phyloP scores from a whole-genome alignment of 371 early-diverging fungal genomes.

The Sporodiniella umbellata region DNA sequence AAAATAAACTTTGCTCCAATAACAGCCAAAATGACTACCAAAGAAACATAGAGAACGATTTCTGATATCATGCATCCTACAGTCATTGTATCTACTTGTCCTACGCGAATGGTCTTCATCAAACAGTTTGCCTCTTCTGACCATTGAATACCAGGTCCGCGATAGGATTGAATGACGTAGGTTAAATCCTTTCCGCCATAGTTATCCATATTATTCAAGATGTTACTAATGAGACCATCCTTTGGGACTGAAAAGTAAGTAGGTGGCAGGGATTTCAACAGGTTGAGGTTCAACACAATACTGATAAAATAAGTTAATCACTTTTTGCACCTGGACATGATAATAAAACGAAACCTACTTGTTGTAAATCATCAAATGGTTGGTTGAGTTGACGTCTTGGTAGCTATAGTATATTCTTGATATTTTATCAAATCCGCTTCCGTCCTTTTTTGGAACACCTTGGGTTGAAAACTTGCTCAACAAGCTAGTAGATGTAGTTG shows the following conservation, averaged over 20 bases:
- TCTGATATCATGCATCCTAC: conserved; percentile 72
- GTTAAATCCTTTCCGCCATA: conserved; percentile 42
- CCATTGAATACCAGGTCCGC: conserved; percentile 9
- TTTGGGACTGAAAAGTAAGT: conserved; percentile 16
- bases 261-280: conserved; percentile 32
- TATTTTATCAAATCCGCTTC: conserved; percentile 30
- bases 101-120: conserved; percentile 62
- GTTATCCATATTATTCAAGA: conserved; percentile 7
- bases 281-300: conserved; percentile 34
- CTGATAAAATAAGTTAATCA: conserved; percentile 8
- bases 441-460: conserved; percentile 24
- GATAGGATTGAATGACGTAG: conserved; percentile 21
- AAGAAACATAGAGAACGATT: conserved; percentile 60
- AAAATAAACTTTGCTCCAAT: conserved; percentile 68
- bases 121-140: conserved; percentile 54
- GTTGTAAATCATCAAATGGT: conserved; percentile 65
- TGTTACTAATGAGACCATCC: conserved; percentile 30
- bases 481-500: conserved; percentile 34
- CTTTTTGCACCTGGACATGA: no score
- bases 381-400: conserved; percentile 51
- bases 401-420: conserved; percentile 70
- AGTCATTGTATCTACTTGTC: conserved; percentile 64
- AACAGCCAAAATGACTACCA: conserved; percentile 59
- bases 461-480: conserved; percentile 27
- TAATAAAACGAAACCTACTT: conserved; percentile 46